phyloP scores from a whole-genome alignment of 352 stramenopile species.

The Sclerospora graminicola region DNA sequence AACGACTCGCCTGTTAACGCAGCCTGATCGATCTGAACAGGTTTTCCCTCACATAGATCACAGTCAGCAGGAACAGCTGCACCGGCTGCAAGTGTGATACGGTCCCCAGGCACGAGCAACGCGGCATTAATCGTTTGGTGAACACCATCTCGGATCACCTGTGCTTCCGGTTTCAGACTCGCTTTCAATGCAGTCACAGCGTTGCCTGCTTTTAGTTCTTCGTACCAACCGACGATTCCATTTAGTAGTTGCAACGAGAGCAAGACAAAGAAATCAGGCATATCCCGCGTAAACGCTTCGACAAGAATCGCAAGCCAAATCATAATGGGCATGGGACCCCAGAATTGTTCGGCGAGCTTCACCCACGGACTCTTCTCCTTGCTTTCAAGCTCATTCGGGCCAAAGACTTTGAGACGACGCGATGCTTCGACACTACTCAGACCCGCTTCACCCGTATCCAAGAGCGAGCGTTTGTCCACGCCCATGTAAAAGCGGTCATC shows the following conservation, averaged over 20 bases:
- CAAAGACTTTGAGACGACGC: slow-evolving; percentile 73
- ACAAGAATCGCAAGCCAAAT: slow-evolving; percentile 87
- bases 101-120: slow-evolving; percentile 90
- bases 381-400: slow-evolving; percentile 76
- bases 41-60: slow-evolving; percentile 68
- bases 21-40: slow-evolving; percentile 86
- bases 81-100: slow-evolving; percentile 84
- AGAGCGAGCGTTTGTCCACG: slow-evolving; percentile 65
- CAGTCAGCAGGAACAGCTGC: slow-evolving; percentile 90
- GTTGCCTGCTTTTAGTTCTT: slow-evolving; percentile 74
- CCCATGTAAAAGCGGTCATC: slow-evolving; percentile 75
- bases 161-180: slow-evolving; percentile 73
- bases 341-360: slow-evolving; percentile 60
- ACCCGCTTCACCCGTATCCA: slow-evolving; percentile 55
- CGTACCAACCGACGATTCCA: slow-evolving; percentile 58
- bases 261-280: slow-evolving; percentile 55
- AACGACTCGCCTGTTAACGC: slow-evolving; percentile 93
- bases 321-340: slow-evolving; percentile 85
- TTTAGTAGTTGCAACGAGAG: slow-evolving; percentile 67
- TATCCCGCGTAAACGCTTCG: slow-evolving; percentile 45
- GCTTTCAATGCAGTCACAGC: slow-evolving; percentile 83
- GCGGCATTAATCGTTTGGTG: slow-evolving; percentile 83
- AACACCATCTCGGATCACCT: slow-evolving; percentile 84
- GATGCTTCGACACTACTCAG: slow-evolving; percentile 76
- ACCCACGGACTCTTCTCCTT: slow-evolving; percentile 38